These are phyloP conservation scores for Melaleuca alternifolia DNA, from an alignment of 345 rosid species.

Conservation along the genomic window DNA sequence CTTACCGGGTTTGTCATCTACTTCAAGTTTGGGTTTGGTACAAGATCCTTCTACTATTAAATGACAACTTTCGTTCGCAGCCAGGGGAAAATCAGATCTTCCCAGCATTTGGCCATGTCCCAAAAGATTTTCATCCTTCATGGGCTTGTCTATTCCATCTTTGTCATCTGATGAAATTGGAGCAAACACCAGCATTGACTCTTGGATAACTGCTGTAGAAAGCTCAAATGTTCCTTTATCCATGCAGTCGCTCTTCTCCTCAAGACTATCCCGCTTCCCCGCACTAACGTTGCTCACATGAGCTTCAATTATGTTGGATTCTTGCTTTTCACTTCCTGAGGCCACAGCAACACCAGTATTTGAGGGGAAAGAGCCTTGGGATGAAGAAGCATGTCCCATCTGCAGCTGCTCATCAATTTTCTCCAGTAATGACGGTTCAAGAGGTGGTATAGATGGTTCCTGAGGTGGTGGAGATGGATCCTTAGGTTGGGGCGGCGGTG, in stretches of 20 bases:
- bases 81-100: slow-evolving; percentile 20
- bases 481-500: neutral
- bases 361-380: slow-evolving; percentile 14
- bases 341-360: neutral
- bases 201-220: slow-evolving; percentile 23
- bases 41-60: neutral
- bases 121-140: slow-evolving; percentile 8
- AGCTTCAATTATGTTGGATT: slow-evolving; percentile 4
- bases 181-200: neutral
- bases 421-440: slow-evolving; percentile 13
- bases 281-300: neutral
- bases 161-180: neutral
- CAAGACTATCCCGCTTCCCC: slow-evolving; percentile 3
- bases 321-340: neutral
- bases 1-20: slow-evolving; percentile 16
- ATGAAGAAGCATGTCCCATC: slow-evolving; percentile 6
- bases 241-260: neutral
- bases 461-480: neutral
- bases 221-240: neutral
- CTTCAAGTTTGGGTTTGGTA: neutral
- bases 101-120: neutral
- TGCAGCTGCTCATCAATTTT: slow-evolving; percentile 7
- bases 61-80: slow-evolving; percentile 4
- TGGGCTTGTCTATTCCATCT: slow-evolving; percentile 9
- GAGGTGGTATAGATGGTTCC: slow-evolving; percentile 20